Percentiles rank a stretch among this genome's conserved stretches.
Conservation (phyloP, 257 asterid species). For the Solanum dulcamara region DNA sequence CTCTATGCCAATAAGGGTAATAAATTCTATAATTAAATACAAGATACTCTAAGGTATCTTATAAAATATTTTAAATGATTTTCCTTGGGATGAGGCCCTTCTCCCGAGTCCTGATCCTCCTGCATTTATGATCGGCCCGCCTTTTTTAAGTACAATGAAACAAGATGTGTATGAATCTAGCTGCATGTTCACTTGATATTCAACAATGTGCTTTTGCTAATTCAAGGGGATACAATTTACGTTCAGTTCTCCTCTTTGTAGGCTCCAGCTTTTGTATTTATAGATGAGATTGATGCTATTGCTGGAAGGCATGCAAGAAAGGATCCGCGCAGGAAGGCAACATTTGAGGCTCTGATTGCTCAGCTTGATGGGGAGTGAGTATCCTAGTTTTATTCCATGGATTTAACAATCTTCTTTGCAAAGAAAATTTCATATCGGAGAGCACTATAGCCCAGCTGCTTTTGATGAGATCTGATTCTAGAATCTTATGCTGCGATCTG, state of each 20-base stretch:
- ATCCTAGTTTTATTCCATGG: conserved; percentile 2
- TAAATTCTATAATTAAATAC: neutral
- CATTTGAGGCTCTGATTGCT: conserved; percentile 80
- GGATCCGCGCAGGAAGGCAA: conserved; percentile 81
- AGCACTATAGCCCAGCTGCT: neutral
- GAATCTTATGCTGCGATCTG: neutral
- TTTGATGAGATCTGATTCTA: neutral
- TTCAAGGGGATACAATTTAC: neutral
- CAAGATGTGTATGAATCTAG: neutral
- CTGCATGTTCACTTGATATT: neutral
- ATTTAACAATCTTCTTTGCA: neutral
- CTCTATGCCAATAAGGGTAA: neutral
- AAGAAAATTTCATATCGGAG: neutral
- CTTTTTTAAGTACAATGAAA: neutral
- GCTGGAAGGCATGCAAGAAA: conserved; percentile 94
- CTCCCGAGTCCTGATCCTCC: neutral
- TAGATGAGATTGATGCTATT: conserved; percentile 98
- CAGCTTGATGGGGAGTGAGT: conserved; percentile 99
- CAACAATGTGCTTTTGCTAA: neutral
- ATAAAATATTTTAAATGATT: neutral
- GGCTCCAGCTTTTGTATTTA: conserved; percentile 96
- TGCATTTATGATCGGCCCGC: neutral
- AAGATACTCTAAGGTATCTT: neutral
- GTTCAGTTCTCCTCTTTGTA: conserved; percentile 21
- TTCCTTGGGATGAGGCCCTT: neutral